Evolutionary conservation across 2,329 filamentous ascomycete species (phyloP), one percentile per base, ranked within the genome.

Genomic region (Colletotrichum gloeosporioides): DNA sequence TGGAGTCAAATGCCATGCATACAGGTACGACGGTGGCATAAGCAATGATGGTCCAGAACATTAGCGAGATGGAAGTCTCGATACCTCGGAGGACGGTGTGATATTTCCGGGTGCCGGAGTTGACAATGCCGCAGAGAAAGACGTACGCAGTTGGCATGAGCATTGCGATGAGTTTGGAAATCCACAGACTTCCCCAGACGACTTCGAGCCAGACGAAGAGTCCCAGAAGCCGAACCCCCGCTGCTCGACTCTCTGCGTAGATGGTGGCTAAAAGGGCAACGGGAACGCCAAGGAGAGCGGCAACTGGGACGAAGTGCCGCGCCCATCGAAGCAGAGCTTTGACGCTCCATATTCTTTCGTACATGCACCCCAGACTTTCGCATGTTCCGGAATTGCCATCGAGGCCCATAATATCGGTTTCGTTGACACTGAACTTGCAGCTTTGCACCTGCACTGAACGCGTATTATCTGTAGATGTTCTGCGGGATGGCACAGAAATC

Each of bases 401-500:
- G 18, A 59, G 27, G 16, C 55, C 69, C n/a, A 72, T 31, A 15
- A 68, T 31, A 3, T 71, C 62, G 12, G 27, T 68, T 29, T 75
- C 69, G 36, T 71, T 61, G 22, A 75, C 34, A 29, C 25, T 53
- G 34, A 67, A 72, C 31, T 67, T 72, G 68, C 69, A 67, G 62
- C 67, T 39, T 6, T 62, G 67, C n/a, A 39, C 31, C 12, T 34
- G 53, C n/a, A 22, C 68, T 27, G 57, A 22, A 3, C 39, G 57
- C n/a, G 27, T 27, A 34, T n/a, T 78, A 15, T 61, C 74, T 12
- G 69, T 64, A 15, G 69, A 75, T 6, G 59, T 70, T 44, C 32
- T 79, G n/a, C 75, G 73, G 12, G 75, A 79, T 36, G 77, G 78
- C 13, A 76, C 72, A 16, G 79, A 79, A n/a, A 71, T 31, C 3